Evolutionary conservation across 176 grass and related monocot species (phyloP).

Genomic region (Sorghum bicolor): Sorghum_bicolor_NCBIv3 NC_012870.2:4949501-4950000

Average conservation of each 20-base stretch:
- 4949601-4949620: not conserved
- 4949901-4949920: too few species aligned
- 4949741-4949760: conserved; percentile 5
- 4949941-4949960: too few species aligned
- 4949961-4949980: too few species aligned
- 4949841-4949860: too few species aligned
- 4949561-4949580: not conserved
- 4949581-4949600: not conserved
- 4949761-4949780: too few species aligned
- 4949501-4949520: not conserved
- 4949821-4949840: too few species aligned
- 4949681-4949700: not conserved
- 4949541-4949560: not conserved
- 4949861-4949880: too few species aligned
- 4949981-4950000: too few species aligned
- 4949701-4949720: conserved; percentile 16
- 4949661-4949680: not conserved
- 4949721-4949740: conserved; percentile 27
- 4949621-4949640: not conserved
- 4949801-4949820: too few species aligned
- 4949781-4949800: too few species aligned
- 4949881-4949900: too few species aligned
- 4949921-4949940: too few species aligned
- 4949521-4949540: not conserved
- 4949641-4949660: not conserved